Base-by-base conservation (phyloP, 306 rosid species). In the Castanea sativa region DNA sequence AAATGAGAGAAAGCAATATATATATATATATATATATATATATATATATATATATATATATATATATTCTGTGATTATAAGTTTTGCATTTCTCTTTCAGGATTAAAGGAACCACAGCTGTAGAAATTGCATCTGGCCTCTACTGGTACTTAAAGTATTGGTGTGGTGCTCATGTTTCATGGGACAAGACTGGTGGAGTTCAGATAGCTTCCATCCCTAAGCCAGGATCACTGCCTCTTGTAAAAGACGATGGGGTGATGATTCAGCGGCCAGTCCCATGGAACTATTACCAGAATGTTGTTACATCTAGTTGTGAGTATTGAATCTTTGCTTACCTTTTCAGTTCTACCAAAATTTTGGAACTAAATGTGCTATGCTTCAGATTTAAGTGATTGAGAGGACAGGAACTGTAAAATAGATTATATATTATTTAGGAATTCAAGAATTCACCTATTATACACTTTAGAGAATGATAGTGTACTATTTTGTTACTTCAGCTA, bases 211-310 rank as follows among this genome's bases (percentile, higher is more conserved):
- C 99, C 58, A 70, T 94, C 81, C 99, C 97, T 20, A 83, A 86
- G 70, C 92, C 97, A 30, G 95, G 95, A 80, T 94, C 91, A 77
- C 91, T 92, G 7, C 97, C 97, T 61, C 87, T 14, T 78, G 67
- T 94, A 35, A 85, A 89, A 81, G 87, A 84, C 57, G 79, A 82
- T 58, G 94, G 92, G 16, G 82, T 90, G 73, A 82, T 77, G 78
- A 80, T 95, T 77, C 91, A 87, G 84, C 93, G 92, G 35, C 95
- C 98, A 0, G 94, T 92, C 85, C 95, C 94, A 20, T 89, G 92
- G 99, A 92, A 92, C 81, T 95, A 92, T 80, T 95, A 95, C 87
- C 99, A 95, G 85, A 95, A 95, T 83, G 99, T 92, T 73, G 98
- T 95, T 81, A 91, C 99, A 79, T 92, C 97, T 33, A 95, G 99